phyloP scores from a whole-genome alignment of 176 grass and related monocot species.

The Bolboschoenus planiculmis region DNA sequence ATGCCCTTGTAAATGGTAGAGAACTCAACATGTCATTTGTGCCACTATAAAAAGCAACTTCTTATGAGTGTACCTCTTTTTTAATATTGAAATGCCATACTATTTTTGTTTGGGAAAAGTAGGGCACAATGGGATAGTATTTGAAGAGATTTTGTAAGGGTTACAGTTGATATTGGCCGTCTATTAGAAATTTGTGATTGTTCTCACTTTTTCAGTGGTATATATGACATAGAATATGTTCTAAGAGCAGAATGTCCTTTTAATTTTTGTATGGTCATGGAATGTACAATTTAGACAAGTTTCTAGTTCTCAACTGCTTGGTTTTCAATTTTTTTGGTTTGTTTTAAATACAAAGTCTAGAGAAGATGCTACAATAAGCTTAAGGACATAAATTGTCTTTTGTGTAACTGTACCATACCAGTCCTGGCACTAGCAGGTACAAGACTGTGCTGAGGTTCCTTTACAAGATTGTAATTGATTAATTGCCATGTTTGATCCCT shows the following conservation, averaged over 20 bases:
- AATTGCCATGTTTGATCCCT: not conserved
- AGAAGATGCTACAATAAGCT: not conserved
- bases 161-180: not conserved
- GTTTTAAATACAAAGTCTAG: not conserved
- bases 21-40: not conserved
- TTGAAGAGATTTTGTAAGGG: not conserved
- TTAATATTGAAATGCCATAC: not conserved
- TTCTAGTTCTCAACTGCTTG: not conserved
- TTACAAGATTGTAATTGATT: not conserved
- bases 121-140: not conserved
- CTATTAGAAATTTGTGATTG: not conserved
- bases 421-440: not conserved
- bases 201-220: not conserved
- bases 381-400: not conserved
- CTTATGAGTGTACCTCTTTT: not conserved
- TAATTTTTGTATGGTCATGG: not conserved
- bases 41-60: not conserved
- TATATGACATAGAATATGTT: not conserved
- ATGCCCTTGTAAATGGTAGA: not conserved
- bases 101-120: not conserved
- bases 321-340: not conserved
- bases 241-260: not conserved
- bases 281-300: not conserved
- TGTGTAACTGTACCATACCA: not conserved
- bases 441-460: not conserved